Percentiles rank a stretch among this genome's conserved stretches.
Evolutionary conservation across 257 asterid genomes (phyloP).

Genomic region (Solanum peruvianum): DNA sequence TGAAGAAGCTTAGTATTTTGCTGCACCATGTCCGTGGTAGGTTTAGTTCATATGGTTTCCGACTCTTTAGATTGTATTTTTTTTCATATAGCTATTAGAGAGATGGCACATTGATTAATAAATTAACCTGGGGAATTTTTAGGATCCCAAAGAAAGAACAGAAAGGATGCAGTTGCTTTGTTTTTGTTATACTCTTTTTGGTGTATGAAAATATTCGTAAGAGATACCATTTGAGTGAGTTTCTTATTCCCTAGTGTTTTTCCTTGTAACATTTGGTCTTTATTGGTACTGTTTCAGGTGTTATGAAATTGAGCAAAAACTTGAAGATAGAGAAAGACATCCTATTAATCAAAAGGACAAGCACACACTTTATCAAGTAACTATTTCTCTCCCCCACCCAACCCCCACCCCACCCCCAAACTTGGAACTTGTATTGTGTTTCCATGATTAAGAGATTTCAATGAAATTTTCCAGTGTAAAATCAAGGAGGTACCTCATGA

Average conservation of each 20-base stretch:
- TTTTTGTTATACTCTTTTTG: not conserved
- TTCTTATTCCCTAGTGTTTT: not conserved
- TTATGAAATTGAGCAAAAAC: slow-evolving; percentile 73
- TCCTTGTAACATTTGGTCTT: not conserved
- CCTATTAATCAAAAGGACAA: slow-evolving; percentile 74
- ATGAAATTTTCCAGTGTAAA: slow-evolving; percentile 47
- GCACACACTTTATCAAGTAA: slow-evolving; percentile 68
- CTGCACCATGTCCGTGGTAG: not conserved
- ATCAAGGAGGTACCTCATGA: slow-evolving; percentile 57
- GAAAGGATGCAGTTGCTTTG: not conserved
- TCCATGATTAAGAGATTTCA: slow-evolving; percentile 5
- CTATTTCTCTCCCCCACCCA: not conserved
- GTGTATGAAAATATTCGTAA: not conserved
- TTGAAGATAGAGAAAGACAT: slow-evolving; percentile 85
- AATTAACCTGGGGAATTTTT: not conserved
- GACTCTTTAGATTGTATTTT: not conserved
- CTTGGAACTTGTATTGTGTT: not conserved
- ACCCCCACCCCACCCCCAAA: not conserved
- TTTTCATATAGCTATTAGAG: not conserved
- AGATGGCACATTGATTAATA: not conserved
- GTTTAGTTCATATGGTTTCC: not conserved
- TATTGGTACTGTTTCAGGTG: slow-evolving; percentile 39
- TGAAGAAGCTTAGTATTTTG: not conserved
- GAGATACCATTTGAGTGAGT: not conserved
- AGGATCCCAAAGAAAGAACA: not conserved